phyloP scores from a whole-genome alignment of 2,329 filamentous ascomycete genomes.

The Aspergillus felis region DNA sequence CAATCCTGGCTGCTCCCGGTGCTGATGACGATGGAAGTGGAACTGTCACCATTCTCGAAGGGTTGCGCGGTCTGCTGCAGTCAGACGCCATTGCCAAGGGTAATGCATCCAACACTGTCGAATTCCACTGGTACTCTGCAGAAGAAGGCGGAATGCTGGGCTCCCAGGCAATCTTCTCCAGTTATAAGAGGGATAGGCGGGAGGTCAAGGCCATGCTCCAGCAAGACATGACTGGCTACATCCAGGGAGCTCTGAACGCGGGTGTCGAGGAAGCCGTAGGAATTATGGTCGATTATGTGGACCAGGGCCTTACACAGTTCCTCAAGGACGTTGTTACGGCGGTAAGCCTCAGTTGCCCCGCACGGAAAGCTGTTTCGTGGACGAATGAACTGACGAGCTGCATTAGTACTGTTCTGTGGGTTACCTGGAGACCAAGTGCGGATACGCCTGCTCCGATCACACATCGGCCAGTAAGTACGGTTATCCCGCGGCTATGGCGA shows the following conservation, averaged over 20 bases:
- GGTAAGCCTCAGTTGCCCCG: conserved; percentile 33
- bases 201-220: conserved; percentile 95
- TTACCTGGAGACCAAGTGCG: conserved; percentile 82
- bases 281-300: conserved; percentile 89
- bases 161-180: conserved; percentile 81
- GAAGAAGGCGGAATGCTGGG: conserved; percentile 85
- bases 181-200: conserved; percentile 68
- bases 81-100: conserved; percentile 67
- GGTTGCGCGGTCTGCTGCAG: conserved; percentile 73
- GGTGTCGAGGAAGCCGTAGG: conserved; percentile 82
- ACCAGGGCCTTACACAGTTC: conserved; percentile 75
- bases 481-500: conserved; percentile 63
- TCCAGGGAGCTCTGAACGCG: conserved; percentile 75
- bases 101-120: conserved; percentile 76
- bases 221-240: conserved; percentile 95
- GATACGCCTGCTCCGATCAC: conserved; percentile 75
- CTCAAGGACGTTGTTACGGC: conserved; percentile 83
- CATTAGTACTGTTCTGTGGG: conserved; percentile 78
- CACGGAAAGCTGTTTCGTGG: neutral
- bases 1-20: conserved; percentile 77
- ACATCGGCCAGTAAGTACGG: conserved; percentile 64
- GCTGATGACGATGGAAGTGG: conserved; percentile 95
- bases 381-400: conserved; percentile 8
- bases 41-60: conserved; percentile 91
- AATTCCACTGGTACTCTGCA: conserved; percentile 95